A percentile compares a stretch with the other conserved stretches of the same genome.
Conservation (phyloP, 768 basidiomycete genomes). For the Tulasnella sp. region DNA sequence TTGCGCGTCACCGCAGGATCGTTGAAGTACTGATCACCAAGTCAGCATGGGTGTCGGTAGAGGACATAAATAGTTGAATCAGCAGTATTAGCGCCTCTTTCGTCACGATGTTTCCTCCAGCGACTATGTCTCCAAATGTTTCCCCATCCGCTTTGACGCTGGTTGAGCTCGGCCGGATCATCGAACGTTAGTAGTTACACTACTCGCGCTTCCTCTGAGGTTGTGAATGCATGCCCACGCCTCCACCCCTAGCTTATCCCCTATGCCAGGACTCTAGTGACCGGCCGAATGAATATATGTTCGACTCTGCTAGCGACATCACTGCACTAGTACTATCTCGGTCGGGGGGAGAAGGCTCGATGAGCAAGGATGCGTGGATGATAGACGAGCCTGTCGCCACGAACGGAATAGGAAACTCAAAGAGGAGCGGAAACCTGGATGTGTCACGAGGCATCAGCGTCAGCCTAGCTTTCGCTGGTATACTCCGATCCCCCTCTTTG, state of each 20-base stretch:
- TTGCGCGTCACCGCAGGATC: conserved; percentile 68
- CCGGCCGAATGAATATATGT: background rate
- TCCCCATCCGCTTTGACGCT: conserved; percentile 62
- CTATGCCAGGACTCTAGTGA: background rate
- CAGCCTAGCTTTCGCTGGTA: too few relatives aligned
- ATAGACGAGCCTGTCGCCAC: conserved; percentile 1
- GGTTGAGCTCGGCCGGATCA: conserved; percentile 42
- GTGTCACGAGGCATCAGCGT: too few relatives aligned
- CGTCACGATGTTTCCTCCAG: conserved; percentile 81
- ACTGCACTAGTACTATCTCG: background rate
- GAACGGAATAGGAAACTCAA: background rate
- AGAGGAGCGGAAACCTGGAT: too few relatives aligned
- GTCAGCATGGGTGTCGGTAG: too few relatives aligned
- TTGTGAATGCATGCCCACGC: conserved; percentile 71
- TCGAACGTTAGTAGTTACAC: conserved; percentile 36
- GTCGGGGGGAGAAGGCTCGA: background rate
- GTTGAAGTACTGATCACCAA: conserved; percentile 51
- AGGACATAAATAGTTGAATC: too few relatives aligned
- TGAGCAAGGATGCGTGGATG: background rate
- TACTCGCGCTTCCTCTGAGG: conserved; percentile 63
- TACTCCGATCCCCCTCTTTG: too few relatives aligned
- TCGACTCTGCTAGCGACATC: background rate
- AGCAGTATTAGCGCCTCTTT: conserved; percentile 72
- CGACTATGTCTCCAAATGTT: conserved; percentile 74
- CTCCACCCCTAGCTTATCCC: too few relatives aligned